A percentile compares a stretch with the other conserved stretches of the same genome.
These are phyloP conservation scores for Phalaenopsis equestris DNA, from an alignment of 106 monocot genomes.

Conservation along the genomic window DNA sequence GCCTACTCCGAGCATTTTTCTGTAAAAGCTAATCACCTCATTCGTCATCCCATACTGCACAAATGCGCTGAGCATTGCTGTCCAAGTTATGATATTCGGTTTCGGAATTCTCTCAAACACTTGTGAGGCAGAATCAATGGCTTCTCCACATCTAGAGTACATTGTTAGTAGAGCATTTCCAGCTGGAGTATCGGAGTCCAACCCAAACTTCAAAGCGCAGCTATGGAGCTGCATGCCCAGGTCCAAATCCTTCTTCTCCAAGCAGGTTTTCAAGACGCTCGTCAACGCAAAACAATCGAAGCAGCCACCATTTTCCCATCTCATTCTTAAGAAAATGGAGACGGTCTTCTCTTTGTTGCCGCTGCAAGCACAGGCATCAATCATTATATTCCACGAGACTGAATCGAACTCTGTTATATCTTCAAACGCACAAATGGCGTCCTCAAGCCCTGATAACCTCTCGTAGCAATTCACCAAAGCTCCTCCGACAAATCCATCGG, in stretches of 20 bases:
- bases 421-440: constrained; percentile 42
- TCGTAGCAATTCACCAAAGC: constrained; percentile 45
- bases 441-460: constrained; percentile 23
- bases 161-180: constrained; percentile 67
- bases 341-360: constrained; percentile 23
- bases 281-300: constrained; percentile 60
- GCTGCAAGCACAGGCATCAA: constrained; percentile 51
- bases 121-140: constrained; percentile 16
- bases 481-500: constrained; percentile 49
- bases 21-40: constrained; percentile 33
- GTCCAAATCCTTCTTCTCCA: constrained; percentile 19
- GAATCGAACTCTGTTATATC: constrained; percentile 41
- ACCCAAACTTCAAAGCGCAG: constrained; percentile 34
- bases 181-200: constrained; percentile 30
- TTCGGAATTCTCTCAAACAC: constrained; percentile 37
- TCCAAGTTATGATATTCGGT: constrained; percentile 61
- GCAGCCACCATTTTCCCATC: constrained; percentile 7
- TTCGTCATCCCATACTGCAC: constrained; percentile 25
- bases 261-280: constrained; percentile 64
- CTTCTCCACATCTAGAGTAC: constrained; percentile 52
- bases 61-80: constrained; percentile 50
- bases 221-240: constrained; percentile 58
- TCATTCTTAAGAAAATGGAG: constrained; percentile 39
- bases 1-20: constrained; percentile 36
- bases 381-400: constrained; percentile 66